Percentiles rank a stretch among this genome's conserved stretches.
These are phyloP conservation scores for Rhodomyrtus psidioides DNA, from an alignment of 441 rosid genomes.

Conservation along the genomic window DNA sequence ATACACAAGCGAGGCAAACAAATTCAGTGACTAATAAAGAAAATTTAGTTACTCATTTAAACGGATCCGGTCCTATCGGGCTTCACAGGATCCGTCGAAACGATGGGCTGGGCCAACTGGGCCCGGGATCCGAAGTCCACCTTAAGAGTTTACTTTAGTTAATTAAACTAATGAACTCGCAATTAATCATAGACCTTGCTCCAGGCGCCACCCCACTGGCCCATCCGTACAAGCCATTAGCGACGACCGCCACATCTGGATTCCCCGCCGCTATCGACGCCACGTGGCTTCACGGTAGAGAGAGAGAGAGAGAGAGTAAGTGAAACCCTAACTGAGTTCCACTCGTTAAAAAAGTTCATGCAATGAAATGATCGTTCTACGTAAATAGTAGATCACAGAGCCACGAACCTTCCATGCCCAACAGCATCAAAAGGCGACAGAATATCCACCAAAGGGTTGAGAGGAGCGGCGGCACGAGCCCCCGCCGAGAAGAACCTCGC, in stretches of 20 bases:
- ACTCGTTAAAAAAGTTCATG: background rate
- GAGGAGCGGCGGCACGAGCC: slow-evolving; percentile 49
- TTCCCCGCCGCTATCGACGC: slow-evolving; percentile 66
- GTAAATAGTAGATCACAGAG: background rate
- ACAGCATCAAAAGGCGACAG: slow-evolving; percentile 76
- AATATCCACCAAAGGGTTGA: slow-evolving; percentile 55
- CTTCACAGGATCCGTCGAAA: background rate
- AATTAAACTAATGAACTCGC: background rate
- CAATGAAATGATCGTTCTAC: background rate
- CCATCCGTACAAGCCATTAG: slow-evolving; percentile 46
- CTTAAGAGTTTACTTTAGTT: background rate
- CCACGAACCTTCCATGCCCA: slow-evolving; percentile 79
- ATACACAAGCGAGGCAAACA: background rate
- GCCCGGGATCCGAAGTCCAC: background rate
- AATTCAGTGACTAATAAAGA: background rate
- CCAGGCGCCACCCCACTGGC: slow-evolving; percentile 71
- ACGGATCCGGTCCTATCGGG: background rate
- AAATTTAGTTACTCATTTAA: background rate
- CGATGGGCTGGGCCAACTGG: background rate
- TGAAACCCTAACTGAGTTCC: background rate
- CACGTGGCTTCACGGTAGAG: slow-evolving; percentile 36
- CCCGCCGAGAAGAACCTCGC: slow-evolving; percentile 83
- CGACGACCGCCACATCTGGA: slow-evolving; percentile 43
- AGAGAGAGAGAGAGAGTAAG: background rate
- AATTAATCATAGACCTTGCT: slow-evolving; percentile 29